Conservation (phyloP, 1,139 yeast species). For the Arxiozyma slooffiae region DNA sequence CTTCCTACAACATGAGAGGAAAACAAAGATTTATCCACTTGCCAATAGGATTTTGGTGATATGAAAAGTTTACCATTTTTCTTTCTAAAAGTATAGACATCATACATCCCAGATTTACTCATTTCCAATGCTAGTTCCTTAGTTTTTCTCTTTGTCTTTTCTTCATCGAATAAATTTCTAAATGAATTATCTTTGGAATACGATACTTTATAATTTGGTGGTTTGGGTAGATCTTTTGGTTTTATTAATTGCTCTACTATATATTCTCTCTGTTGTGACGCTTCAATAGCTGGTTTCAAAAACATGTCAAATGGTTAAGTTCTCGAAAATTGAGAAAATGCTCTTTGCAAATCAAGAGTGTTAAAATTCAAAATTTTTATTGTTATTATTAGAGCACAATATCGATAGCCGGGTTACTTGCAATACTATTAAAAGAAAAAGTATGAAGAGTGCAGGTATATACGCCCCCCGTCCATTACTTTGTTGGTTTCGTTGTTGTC, state of each 20-base stretch:
- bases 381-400: background rate
- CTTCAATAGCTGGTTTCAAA: constrained; percentile 32
- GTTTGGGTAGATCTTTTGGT: constrained; percentile 38
- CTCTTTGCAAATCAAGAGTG: constrained; percentile 2
- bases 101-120: constrained; percentile 79
- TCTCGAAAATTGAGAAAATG: constrained; percentile 31
- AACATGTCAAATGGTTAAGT: constrained; percentile 33
- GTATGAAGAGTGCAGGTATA: too few relatives aligned
- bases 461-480: too few relatives aligned
- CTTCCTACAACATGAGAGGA: constrained; percentile 76
- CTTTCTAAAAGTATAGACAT: constrained; percentile 65
- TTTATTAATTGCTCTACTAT: constrained; percentile 32
- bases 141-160: constrained; percentile 44
- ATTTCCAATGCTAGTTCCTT: constrained; percentile 65
- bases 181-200: constrained; percentile 29
- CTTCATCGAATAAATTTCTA: constrained; percentile 40
- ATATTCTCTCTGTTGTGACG: constrained; percentile 30
- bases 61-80: constrained; percentile 78
- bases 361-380: background rate
- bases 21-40: constrained; percentile 61
- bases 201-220: constrained; percentile 29
- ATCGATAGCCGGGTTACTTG: too few relatives aligned
- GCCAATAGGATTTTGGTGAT: constrained; percentile 71
- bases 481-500: background rate
- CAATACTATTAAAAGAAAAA: too few relatives aligned